Base-by-base conservation (phyloP, 2,329 filamentous ascomycete species). In the Diaporthe batatas region DNA sequence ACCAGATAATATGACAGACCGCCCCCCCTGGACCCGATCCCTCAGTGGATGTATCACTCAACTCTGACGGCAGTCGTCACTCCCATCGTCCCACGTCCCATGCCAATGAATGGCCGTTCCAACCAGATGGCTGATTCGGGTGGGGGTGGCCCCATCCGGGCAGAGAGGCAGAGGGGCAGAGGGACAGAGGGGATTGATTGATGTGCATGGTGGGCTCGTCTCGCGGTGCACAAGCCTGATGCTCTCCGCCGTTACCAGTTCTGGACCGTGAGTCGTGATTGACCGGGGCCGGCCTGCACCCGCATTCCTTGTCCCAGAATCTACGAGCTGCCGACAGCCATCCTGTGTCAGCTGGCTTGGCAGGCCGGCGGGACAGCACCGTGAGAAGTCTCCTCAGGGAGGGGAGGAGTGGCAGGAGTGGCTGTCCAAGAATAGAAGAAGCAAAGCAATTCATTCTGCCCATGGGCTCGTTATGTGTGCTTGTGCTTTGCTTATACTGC, bases 361-460 rank as follows among this genome's bases (percentile, higher is more conserved):
- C 59, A 51, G 44, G 44, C 44, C 29, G 42, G 44, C 59, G 21
- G 42, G 18, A 65, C 59, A 47, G 25, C 39, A n/a, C 21, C 34
- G 34, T 10, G 3, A n/a, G 6, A 23, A 25, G 25, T 49, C 58
- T 34, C 39, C n/a, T 16, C 25, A 47, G 25, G 58, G 58, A 11
- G 34, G 32, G 32, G 32, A 7, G 32, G 32, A 4, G 10, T 11
- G 34, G 39, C 16, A n/a, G 23, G 1, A n/a, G n/a, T n/a, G n/a
- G n/a, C n/a, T n/a, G n/a, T 42, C 59, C 59, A 49, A 44, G 59
- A 49, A 64, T 64, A 64, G 59, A 51, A 65, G 59, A 65, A 65
- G 59, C 44, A 65, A 47, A 62, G 23, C 44, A 65, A 12, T 65
- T 23, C 21, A 36, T 42, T 18, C 39, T 42, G 14, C 39, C 14